These are phyloP conservation scores for Knoxdaviesia proteae DNA, from an alignment of 2,329 filamentous ascomycete genomes.

Conservation along the genomic window DNA sequence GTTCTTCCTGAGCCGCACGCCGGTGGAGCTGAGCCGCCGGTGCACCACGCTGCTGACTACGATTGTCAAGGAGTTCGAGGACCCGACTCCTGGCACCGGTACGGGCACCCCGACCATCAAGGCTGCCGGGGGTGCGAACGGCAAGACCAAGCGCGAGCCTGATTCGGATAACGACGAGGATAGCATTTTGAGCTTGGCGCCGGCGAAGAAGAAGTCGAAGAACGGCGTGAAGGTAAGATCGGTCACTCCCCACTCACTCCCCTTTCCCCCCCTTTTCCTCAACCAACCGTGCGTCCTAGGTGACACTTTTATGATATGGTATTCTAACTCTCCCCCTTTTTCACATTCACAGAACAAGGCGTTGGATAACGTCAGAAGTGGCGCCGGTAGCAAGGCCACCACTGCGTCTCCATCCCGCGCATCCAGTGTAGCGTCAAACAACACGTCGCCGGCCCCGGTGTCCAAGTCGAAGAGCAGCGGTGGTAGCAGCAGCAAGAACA, in stretches of 20 bases:
- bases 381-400: conserved; percentile 46
- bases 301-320: not conserved
- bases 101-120: not conserved
- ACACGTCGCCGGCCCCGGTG: conserved; percentile 9
- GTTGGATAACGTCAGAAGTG: conserved; percentile 61
- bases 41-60: conserved; percentile 90
- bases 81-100: conserved; percentile 13
- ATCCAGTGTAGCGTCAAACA: conserved; percentile 55
- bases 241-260: not conserved
- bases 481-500: conserved; percentile 20
- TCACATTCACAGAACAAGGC: conserved; percentile 56
- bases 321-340: not conserved
- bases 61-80: conserved; percentile 85
- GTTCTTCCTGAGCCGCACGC: conserved; percentile 94
- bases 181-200: conserved; percentile 56
- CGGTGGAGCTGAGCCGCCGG: conserved; percentile 74
- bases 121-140: conserved; percentile 36
- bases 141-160: conserved; percentile 47
- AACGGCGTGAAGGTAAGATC: conserved; percentile 62
- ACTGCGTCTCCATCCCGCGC: conserved; percentile 66
- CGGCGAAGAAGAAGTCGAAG: conserved; percentile 90
- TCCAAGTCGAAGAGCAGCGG: conserved; percentile 24
- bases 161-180: conserved; percentile 76
- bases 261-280: not conserved
- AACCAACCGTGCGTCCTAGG: no score